Evolutionary conservation across 1,139 yeast species (phyloP).

Genomic region (Diutina mesorugosa): DNA sequence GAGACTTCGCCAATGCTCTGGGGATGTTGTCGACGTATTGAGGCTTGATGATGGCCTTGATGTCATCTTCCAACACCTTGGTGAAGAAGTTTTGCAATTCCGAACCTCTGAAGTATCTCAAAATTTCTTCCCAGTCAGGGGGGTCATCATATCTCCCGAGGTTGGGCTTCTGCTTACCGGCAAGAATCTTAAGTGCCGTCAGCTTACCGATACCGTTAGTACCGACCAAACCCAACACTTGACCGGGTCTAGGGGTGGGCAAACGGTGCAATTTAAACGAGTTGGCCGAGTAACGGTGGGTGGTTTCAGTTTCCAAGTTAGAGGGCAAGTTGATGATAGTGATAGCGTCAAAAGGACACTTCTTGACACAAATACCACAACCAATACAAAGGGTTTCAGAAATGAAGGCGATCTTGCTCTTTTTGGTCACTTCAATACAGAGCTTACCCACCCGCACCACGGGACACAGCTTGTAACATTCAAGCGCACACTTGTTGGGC

Average conservation of each 20-base stretch:
- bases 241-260: conserved; percentile 98
- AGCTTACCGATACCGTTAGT: conserved; percentile 99
- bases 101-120: conserved; percentile 87
- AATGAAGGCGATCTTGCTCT: conserved; percentile 84
- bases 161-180: conserved; percentile 98
- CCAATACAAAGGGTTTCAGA: conserved; percentile 96
- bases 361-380: conserved; percentile 98
- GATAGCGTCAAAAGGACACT: conserved; percentile 96
- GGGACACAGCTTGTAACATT: conserved; percentile 93
- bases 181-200: conserved; percentile 92
- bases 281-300: conserved; percentile 96
- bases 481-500: conserved; percentile 97
- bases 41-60: conserved; percentile 92
- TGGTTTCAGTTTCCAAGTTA: conserved; percentile 79
- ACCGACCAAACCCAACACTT: conserved; percentile 93
- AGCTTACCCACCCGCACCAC: conserved; percentile 95
- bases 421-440: conserved; percentile 91
- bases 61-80: conserved; percentile 82
- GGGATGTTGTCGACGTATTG: conserved; percentile 97
- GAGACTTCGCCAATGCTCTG: conserved; percentile 81
- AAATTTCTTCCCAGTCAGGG: conserved; percentile 93
- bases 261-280: conserved; percentile 93
- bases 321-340: conserved; percentile 93
- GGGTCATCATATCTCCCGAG: conserved; percentile 89
- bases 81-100: conserved; percentile 95